Conservation (phyloP, 2,329 filamentous ascomycete species). For the Penicillium sclerotiorum region DNA sequence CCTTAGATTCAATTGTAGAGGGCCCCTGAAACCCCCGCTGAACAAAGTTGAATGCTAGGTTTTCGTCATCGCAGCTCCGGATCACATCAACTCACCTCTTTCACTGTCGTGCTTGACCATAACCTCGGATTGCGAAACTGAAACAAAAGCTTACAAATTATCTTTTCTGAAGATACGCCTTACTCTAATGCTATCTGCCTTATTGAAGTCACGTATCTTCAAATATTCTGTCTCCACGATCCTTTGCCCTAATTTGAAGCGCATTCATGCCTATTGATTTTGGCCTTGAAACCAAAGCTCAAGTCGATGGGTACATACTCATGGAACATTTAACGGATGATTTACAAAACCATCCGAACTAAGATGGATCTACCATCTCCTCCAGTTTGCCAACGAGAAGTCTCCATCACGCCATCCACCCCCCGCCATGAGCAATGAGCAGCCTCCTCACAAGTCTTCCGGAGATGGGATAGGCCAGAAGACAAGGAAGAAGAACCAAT, state of each 20-base stretch:
- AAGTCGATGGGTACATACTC: not conserved
- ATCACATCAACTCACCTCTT: conserved; percentile 26
- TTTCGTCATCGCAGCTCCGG: conserved; percentile 24
- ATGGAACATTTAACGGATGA: not conserved
- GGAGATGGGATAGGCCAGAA: conserved; percentile 11
- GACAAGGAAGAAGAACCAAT: conserved; percentile 11
- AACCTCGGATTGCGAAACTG: not conserved
- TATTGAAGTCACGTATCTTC: too few relatives aligned
- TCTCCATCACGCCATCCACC: conserved; percentile 34
- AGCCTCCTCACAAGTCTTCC: conserved; percentile 14
- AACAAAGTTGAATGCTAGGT: conserved; percentile 3
- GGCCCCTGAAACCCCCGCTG: conserved; percentile 1
- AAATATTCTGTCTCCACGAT: too few relatives aligned
- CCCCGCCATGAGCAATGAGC: conserved; percentile 37
- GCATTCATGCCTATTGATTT: not conserved
- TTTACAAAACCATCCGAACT: not conserved
- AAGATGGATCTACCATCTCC: conserved; percentile 8
- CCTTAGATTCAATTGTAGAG: too few relatives aligned
- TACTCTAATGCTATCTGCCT: too few relatives aligned
- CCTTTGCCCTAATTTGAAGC: too few relatives aligned
- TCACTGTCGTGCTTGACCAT: not conserved
- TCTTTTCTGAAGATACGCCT: too few relatives aligned
- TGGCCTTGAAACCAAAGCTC: not conserved
- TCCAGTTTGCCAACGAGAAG: conserved; percentile 7
- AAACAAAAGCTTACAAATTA: not conserved